phyloP scores from a whole-genome alignment of 169 alveolate species.

The Plasmodium chabaudi region DNA sequence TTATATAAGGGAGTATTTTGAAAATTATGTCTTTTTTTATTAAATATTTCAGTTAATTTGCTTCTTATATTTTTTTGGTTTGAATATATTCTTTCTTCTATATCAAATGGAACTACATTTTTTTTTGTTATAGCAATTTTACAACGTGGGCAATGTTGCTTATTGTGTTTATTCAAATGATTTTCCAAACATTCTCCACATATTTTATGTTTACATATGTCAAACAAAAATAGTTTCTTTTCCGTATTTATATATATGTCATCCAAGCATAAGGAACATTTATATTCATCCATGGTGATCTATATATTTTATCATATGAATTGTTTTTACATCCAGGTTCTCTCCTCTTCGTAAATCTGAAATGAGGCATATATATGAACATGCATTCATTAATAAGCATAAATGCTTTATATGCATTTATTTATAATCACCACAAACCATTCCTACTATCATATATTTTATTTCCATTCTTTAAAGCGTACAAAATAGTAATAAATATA shows the following conservation, averaged over 20 bases:
- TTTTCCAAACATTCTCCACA: conserved; percentile 70
- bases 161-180: conserved; percentile 49
- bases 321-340: no score
- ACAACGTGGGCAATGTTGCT: conserved; percentile 72
- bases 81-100: conserved; percentile 52
- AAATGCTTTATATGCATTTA: no score
- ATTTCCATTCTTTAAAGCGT: no score
- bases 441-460: no score
- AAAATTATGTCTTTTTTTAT: conserved; percentile 83
- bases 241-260: conserved; percentile 56
- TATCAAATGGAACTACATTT: conserved; percentile 49
- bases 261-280: conserved; percentile 54
- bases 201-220: conserved; percentile 65
- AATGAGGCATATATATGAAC: no score
- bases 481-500: no score
- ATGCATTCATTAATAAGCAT: no score
- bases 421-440: no score
- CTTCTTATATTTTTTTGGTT: conserved; percentile 59
- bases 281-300: conserved; percentile 57
- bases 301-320: not conserved
- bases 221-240: conserved; percentile 43
- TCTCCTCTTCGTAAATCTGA: no score
- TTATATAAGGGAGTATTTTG: conserved; percentile 84
- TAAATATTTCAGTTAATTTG: conserved; percentile 77
- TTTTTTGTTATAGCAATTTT: conserved; percentile 37